phyloP scores from a whole-genome alignment of 2,329 filamentous ascomycete species.

The Alternaria brassicicola region DNA sequence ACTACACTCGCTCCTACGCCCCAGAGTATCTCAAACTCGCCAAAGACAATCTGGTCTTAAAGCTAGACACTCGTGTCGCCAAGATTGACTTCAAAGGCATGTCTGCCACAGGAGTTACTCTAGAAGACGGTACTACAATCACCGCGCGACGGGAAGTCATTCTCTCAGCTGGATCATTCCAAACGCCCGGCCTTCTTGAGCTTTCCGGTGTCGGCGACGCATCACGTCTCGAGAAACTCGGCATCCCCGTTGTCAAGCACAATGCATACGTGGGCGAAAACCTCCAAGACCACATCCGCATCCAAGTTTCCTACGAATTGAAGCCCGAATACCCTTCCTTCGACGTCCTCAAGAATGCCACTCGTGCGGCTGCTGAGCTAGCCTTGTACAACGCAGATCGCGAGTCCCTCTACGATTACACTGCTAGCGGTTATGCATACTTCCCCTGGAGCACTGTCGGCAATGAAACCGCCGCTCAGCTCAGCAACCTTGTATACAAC shows the following conservation, averaged over 20 bases:
- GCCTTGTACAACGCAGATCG: slow-evolving; percentile 44
- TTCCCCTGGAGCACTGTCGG: slow-evolving; percentile 52
- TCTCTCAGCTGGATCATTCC: slow-evolving; percentile 35
- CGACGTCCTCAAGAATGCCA: slow-evolving; percentile 34
- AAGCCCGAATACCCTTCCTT: slow-evolving; percentile 32
- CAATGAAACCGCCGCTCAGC: slow-evolving; percentile 36
- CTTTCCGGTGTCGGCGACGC: slow-evolving; percentile 33
- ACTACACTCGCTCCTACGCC: slow-evolving; percentile 58
- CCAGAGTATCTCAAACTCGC: slow-evolving; percentile 54
- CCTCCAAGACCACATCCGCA: slow-evolving; percentile 44
- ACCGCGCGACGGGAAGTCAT: slow-evolving; percentile 40
- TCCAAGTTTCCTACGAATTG: slow-evolving; percentile 31
- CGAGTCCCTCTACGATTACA: slow-evolving; percentile 50
- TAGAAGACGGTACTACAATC: slow-evolving; percentile 39
- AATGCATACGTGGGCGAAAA: slow-evolving; percentile 37
- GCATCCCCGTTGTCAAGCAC: slow-evolving; percentile 27
- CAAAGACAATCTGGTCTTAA: slow-evolving; percentile 52
- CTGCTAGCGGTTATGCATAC: slow-evolving; percentile 50
- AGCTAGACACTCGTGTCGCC: slow-evolving; percentile 47
- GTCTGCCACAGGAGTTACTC: slow-evolving; percentile 41
- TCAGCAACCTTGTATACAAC: slow-evolving; percentile 43
- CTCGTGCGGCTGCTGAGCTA: slow-evolving; percentile 49
- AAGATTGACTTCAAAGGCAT: slow-evolving; percentile 48
- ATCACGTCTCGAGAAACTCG: slow-evolving; percentile 19
- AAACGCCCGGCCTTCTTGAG: slow-evolving; percentile 35